phyloP scores from a whole-genome alignment of 345 rosid genomes.

The Zanthoxylum bungeanum region DNA sequence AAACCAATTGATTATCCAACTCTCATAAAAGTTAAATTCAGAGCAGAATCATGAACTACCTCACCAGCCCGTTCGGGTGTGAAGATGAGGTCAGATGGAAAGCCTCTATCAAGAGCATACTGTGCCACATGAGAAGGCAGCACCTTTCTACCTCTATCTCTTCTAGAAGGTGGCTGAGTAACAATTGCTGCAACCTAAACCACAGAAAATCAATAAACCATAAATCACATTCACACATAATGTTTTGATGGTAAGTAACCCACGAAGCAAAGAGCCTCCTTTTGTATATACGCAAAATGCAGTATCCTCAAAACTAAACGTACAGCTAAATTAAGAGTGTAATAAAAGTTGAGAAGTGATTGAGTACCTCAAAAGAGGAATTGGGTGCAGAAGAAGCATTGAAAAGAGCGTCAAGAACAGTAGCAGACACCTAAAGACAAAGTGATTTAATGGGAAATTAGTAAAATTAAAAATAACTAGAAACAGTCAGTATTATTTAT shows the following conservation, averaged over 20 bases:
- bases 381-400: slow-evolving; percentile 58
- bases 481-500: too few relatives aligned
- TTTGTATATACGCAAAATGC: neutral
- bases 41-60: slow-evolving; percentile 35
- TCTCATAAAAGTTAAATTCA: slow-evolving; percentile 7
- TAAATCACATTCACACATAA: neutral
- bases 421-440: slow-evolving; percentile 57
- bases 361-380: slow-evolving; percentile 67
- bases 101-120: slow-evolving; percentile 76
- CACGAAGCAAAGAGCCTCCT: neutral
- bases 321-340: neutral
- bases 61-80: slow-evolving; percentile 87
- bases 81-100: slow-evolving; percentile 73
- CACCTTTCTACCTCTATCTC: slow-evolving; percentile 76
- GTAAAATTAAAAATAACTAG: neutral
- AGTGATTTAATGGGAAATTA: neutral
- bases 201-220: neutral
- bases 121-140: slow-evolving; percentile 84
- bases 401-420: slow-evolving; percentile 80
- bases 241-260: neutral
- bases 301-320: neutral
- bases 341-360: neutral
- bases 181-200: slow-evolving; percentile 88
- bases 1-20: neutral
- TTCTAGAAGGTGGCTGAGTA: slow-evolving; percentile 82